Conservation (phyloP, 805 yeast species). For the Saccharomycopsis oosterbeekiorum region DNA sequence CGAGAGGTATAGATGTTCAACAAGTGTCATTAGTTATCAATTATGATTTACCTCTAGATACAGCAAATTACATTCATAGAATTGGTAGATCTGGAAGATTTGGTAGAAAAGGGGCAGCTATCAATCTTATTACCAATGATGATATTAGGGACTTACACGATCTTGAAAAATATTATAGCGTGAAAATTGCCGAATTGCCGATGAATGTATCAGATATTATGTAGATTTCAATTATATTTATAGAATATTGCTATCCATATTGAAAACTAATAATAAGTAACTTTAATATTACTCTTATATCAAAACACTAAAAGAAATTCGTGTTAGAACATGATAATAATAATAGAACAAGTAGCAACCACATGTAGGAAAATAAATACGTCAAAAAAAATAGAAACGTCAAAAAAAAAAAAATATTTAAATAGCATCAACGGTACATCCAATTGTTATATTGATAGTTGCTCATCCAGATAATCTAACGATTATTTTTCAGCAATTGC, state of each 20-base stretch:
- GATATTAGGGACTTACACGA: slow-evolving; percentile 70
- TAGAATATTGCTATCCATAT: background rate
- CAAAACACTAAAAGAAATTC: background rate
- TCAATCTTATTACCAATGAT: slow-evolving; percentile 78
- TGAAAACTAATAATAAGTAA: background rate
- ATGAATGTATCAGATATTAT: slow-evolving; percentile 28
- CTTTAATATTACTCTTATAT: background rate
- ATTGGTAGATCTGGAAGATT: slow-evolving; percentile 98
- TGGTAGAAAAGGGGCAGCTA: slow-evolving; percentile 98
- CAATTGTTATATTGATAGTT: too few relatives aligned
- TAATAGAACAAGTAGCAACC: background rate
- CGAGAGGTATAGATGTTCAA: slow-evolving; percentile 97
- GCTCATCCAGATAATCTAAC: too few relatives aligned
- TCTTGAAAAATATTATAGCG: slow-evolving; percentile 65
- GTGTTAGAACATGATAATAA: too few relatives aligned
- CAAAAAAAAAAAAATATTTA: background rate
- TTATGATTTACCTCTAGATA: slow-evolving; percentile 87
- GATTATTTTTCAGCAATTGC: background rate
- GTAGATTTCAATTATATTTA: background rate
- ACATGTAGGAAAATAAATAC: background rate
- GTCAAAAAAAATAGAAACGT: background rate
- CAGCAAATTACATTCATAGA: slow-evolving; percentile 94
- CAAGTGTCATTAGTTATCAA: slow-evolving; percentile 93
- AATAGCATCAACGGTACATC: too few relatives aligned
- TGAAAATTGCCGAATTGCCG: slow-evolving; percentile 91